Evolutionary conservation across 768 basidiomycete genomes (phyloP), one percentile per base, ranked within the genome.

Genomic region (Clitopilus passeckerianus): DNA sequence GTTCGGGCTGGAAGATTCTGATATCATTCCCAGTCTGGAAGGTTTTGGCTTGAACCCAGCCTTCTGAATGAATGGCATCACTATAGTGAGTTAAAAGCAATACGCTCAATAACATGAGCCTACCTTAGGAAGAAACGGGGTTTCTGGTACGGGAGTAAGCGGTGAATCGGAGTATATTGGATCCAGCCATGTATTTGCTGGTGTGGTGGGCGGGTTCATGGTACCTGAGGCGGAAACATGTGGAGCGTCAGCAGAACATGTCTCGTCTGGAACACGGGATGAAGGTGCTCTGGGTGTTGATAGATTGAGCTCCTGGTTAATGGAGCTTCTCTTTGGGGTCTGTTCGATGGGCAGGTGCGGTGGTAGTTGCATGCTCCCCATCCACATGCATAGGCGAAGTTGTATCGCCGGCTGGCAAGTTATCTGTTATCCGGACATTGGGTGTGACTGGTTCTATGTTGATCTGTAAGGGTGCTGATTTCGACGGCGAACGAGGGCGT

Each of bases 71-170:
- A 22, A 50, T 10, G 20, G n/a, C 4, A 50, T n/a, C n/a, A 50
- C 10, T 18, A 46, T 18, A 3, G 37, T 50, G 18, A 50, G 18
- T 18, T 20, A 12, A 50, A 18, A 50, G 10, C 46, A n/a, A n/a
- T 10, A 23, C 3, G 14, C 3, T 41, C n/a, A 41, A 15, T 5
- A 5, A 15, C 5, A n/a, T 15, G 59, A 15, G 1, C 37, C 57
- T 43, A 57, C 35, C 60, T 63, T 69, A 1, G 64, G 44, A 16
- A 70, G 69, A 27, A 66, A 65, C 5, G 83, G 82, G 1, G 84
- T 81, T 60, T 78, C 74, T 6, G 82, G 77, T 34, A 82, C 64
- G 6, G 84, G 84, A 6, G 84, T 84, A 34, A 86, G 71, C 16
- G 78, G 78, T 0, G 79, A 80, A 59, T 74, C 66, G 9, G 75